Percentiles rank a stretch among this genome's conserved stretches.
phyloP scores from a whole-genome alignment of 305 asterid species.

The Solanum hybrid region DNA sequence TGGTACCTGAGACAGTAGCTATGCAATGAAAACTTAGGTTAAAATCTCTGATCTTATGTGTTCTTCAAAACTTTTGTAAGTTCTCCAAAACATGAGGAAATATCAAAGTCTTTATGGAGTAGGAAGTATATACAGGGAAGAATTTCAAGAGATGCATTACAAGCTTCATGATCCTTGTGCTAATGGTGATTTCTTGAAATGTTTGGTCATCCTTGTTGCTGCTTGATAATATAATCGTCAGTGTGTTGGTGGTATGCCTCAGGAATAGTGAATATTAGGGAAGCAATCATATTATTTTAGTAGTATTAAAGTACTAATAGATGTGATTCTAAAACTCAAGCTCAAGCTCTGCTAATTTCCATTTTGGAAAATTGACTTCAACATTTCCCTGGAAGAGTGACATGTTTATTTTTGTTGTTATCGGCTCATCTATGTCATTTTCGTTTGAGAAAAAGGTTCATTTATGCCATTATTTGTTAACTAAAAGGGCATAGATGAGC shows the following conservation, averaged over 20 bases:
- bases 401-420: background rate
- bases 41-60: background rate
- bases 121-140: background rate
- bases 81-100: background rate
- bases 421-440: background rate
- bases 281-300: background rate
- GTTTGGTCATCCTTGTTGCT: background rate
- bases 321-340: background rate
- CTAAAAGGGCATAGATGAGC: background rate
- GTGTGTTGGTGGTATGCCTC: background rate
- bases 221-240: background rate
- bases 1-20: background rate
- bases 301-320: background rate
- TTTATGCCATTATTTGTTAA: background rate
- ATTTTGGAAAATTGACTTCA: background rate
- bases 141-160: background rate
- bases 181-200: background rate
- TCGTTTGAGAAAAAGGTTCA: background rate
- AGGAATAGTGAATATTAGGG: background rate
- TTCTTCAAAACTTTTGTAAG: background rate
- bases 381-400: background rate
- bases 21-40: background rate
- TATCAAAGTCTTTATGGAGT: background rate
- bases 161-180: background rate
- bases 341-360: background rate